Conservation (phyloP, 208 protist species). For the Trypanosoma scelopori region DNA sequence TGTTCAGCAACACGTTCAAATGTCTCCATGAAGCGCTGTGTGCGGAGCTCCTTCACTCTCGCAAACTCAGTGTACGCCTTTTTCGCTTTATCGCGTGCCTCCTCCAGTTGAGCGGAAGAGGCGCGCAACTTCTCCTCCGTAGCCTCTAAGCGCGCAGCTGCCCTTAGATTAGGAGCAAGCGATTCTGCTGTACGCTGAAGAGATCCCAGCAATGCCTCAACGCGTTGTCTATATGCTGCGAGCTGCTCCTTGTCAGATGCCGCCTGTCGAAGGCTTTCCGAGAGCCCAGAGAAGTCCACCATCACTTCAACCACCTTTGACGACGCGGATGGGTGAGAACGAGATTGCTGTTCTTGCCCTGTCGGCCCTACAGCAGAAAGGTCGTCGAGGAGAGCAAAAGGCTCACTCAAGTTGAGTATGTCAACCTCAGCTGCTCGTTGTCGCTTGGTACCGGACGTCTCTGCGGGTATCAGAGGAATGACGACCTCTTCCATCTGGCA, state of each 20-base stretch:
- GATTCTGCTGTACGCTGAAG: constrained; percentile 68
- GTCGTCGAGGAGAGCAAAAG: constrained; percentile 52
- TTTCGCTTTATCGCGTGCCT: constrained; percentile 61
- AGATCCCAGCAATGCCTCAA: constrained; percentile 49
- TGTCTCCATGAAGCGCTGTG: constrained; percentile 89
- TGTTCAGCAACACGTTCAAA: constrained; percentile 90
- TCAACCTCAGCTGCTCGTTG: constrained; percentile 18
- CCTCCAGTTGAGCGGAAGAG: constrained; percentile 74
- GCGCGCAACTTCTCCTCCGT: constrained; percentile 78
- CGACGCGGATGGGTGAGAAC: not conserved
- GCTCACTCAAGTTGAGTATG: constrained; percentile 46
- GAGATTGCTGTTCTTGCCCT: constrained; percentile 6
- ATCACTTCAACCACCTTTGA: constrained; percentile 34
- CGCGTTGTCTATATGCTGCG: constrained; percentile 59
- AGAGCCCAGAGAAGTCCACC: constrained; percentile 76
- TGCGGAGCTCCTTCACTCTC: constrained; percentile 86
- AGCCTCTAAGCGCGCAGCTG: constrained; percentile 49
- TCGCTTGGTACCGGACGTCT: constrained; percentile 46
- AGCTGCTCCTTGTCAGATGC: constrained; percentile 52
- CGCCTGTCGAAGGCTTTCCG: constrained; percentile 42
- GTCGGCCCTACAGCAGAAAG: not conserved
- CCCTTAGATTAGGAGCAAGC: constrained; percentile 85
- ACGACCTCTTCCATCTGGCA: constrained; percentile 88
- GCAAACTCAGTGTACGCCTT: constrained; percentile 81
- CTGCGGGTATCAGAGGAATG: constrained; percentile 55